Base-by-base conservation (phyloP, 2,329 filamentous ascomycete genomes). In the Clarireedia homoeocarpa region DNA sequence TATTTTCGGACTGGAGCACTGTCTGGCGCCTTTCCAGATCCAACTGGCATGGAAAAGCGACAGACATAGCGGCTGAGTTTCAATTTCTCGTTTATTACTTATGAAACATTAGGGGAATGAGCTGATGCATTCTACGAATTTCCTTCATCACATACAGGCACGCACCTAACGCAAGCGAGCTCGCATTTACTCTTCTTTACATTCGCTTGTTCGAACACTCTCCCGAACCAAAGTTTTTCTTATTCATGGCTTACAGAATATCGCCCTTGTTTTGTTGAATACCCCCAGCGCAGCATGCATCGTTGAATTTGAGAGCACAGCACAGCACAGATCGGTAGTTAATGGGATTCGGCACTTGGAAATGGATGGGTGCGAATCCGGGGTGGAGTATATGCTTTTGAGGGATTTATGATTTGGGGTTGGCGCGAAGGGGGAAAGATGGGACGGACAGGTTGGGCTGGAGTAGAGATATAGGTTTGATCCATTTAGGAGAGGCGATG, bases 181-280 rank as follows among this genome's bases (percentile, higher is more conserved):
- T 50, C 20, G 20, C 6, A 30, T 50, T 50, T 23, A 50, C 45
- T n/a, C 36, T 42, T 55, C 46, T 49, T 42, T 47, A 44, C 45
- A 30, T 49, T 54, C 36, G 24, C 44, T 49, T 42, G 39, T 40
- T 54, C 26, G 30, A n/a, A 20, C 36, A 39, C 39, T 39, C 34
- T 27, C 17, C 26, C 52, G 27, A 53, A 47, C 30, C 52, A 55
- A 55, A 27, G 12, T 40, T 55, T 42, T 24, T 53, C 48, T 53
- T 39, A 30, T 24, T 45, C 42, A 45, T 45, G 42, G n/a, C 42
- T 45, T 45, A 55, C 39, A 50, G 20, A 55, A 30, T 20, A 42
- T 55, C 52, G 50, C 48, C 34, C 52, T 55, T 55, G 52, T 55
- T 55, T 55, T 55, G 52, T 55, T 55, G 52, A 55, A 55, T 50